Evolutionary conservation across 163 green algal genomes (phyloP).

Genomic region (Chlamydomonas reinhardtii): DNA sequence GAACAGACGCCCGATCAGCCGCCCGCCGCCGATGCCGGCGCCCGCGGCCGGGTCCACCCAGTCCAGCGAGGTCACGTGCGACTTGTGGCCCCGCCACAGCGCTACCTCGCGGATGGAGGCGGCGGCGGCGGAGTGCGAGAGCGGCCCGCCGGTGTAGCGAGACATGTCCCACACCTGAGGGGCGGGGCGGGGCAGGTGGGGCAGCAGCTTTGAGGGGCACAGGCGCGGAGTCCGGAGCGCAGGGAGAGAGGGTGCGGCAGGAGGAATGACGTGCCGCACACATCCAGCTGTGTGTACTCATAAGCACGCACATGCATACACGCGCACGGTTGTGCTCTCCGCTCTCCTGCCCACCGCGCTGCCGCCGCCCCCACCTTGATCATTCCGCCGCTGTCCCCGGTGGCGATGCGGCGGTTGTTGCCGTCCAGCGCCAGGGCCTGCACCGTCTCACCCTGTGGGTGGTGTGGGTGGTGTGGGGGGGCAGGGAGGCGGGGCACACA

Average conservation of each 20-base stretch:
- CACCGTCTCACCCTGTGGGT: conserved; percentile 60
- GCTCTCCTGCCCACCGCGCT: no score
- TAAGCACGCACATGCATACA: no score
- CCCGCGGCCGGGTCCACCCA: conserved; percentile 37
- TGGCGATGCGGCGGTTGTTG: conserved; percentile 52
- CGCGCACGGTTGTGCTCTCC: no score
- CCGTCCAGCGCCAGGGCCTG: conserved; percentile 50
- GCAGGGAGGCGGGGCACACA: no score
- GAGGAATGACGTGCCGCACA: no score
- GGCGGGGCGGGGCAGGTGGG: no score
- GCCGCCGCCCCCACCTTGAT: conserved; percentile 54
- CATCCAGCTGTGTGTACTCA: no score
- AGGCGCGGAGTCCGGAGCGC: no score
- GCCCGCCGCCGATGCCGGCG: neutral
- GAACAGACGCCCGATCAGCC: conserved; percentile 34
- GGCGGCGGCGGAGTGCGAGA: conserved; percentile 2
- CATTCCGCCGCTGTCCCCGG: conserved; percentile 60
- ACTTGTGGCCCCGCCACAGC: conserved; percentile 57
- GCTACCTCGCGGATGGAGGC: conserved; percentile 20
- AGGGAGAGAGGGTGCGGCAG: no score
- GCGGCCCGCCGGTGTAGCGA: conserved; percentile 4
- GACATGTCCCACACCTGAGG: conserved; percentile 57
- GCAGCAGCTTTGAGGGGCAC: no score
- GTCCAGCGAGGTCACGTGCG: conserved; percentile 54
- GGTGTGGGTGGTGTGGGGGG: neutral